These are phyloP conservation scores for Stylonectria norvegica DNA, from an alignment of 2,329 filamentous ascomycete species.

Conservation along the genomic window DNA sequence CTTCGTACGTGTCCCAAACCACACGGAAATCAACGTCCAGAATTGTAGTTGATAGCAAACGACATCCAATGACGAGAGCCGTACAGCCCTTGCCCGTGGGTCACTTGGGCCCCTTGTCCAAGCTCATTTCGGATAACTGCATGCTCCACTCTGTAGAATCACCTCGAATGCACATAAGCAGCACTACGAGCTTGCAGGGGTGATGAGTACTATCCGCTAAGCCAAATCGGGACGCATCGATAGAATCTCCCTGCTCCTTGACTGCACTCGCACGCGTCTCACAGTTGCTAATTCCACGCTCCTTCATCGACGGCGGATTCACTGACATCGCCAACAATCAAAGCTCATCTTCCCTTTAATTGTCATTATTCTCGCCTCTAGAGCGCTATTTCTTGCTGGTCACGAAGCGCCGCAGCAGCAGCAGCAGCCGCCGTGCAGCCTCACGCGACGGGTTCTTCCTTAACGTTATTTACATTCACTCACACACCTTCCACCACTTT, in stretches of 20 bases:
- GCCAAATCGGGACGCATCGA: constrained; percentile 27
- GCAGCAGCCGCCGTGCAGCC: constrained; percentile 3
- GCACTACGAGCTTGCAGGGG: too few relatives aligned
- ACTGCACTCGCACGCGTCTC: constrained; percentile 31
- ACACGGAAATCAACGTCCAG: too few relatives aligned
- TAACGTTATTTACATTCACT: constrained; percentile 14
- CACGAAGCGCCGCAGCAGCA: constrained; percentile 1
- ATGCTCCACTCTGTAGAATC: too few relatives aligned
- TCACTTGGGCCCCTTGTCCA: too few relatives aligned
- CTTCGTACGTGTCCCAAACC: too few relatives aligned
- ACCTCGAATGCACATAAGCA: too few relatives aligned
- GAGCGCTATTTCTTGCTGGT: not conserved
- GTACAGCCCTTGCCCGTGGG: too few relatives aligned
- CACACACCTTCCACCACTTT: constrained; percentile 5
- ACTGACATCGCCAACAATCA: not conserved
- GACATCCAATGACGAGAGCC: too few relatives aligned
- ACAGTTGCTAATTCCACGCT: constrained; percentile 8
- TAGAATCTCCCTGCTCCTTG: constrained; percentile 29
- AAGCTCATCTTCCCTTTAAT: not conserved
- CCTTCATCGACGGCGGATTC: not conserved
- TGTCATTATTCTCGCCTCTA: not conserved
- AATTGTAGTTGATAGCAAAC: too few relatives aligned
- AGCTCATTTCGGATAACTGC: too few relatives aligned
- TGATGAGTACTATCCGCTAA: too few relatives aligned
- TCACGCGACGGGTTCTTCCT: constrained; percentile 9